phyloP scores from a whole-genome alignment of 345 rosid genomes.

The Eucalyptus sp. region DNA sequence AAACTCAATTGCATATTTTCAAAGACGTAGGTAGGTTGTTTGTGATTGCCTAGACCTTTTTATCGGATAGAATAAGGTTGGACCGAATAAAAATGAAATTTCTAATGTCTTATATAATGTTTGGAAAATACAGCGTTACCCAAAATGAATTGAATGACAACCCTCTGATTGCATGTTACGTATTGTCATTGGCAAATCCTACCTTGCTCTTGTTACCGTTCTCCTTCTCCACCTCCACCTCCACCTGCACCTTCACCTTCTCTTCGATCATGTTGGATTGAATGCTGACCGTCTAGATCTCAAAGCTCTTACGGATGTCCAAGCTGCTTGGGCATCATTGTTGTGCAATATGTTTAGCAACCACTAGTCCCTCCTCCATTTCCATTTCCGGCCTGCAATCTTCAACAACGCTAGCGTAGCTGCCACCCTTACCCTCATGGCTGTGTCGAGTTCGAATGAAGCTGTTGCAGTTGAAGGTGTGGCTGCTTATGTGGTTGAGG shows the following conservation, averaged over 20 bases:
- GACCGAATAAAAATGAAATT: neutral
- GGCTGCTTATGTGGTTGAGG: too few relatives aligned
- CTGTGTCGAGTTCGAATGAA: too few relatives aligned
- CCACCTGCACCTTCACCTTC: neutral
- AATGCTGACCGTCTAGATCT: neutral
- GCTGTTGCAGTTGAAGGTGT: too few relatives aligned
- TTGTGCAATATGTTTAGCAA: neutral
- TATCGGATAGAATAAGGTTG: rapidly evolving
- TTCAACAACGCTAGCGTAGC: too few relatives aligned
- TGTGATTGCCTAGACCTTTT: neutral
- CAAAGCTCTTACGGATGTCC: neutral
- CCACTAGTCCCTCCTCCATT: neutral
- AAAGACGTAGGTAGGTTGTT: neutral
- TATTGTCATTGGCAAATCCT: neutral
- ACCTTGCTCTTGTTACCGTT: rapidly evolving
- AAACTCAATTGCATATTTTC: neutral
- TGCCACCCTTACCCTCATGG: too few relatives aligned
- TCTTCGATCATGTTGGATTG: neutral
- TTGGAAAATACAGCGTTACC: neutral
- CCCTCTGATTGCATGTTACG: neutral
- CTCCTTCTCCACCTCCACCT: neutral
- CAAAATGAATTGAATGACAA: neutral
- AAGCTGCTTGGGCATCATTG: neutral
- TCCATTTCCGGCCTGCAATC: neutral
- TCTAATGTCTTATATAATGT: neutral